Evolutionary conservation across 2,329 filamentous ascomycete genomes (phyloP), one percentile per base, ranked within the genome.

Genomic region (Arthrobotrys sinensis): DNA sequence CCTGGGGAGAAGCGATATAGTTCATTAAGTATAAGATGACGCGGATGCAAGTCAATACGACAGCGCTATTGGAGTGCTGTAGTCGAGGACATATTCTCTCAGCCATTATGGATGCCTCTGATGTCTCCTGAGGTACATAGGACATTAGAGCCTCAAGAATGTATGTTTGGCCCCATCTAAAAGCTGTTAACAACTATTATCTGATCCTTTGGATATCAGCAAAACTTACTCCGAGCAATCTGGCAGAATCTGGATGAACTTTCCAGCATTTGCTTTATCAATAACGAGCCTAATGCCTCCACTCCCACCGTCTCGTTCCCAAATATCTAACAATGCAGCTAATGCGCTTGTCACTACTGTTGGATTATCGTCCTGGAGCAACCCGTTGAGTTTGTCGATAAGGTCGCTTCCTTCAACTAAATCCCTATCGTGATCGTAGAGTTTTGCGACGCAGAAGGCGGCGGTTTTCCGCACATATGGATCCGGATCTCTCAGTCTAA

Each of bases 21-120:
- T 99, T 99, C 93, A 98, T 96, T 75, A 99, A 88, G 83, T 99
- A 99, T 63, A 99, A 89, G 40, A 99, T 94, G 46, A 99, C 96
- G 73, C 96, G 91, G 82, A 97, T 97, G 84, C 94, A 97, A 3
- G 96, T 98, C 75, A 99, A 88, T 2, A 98, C 96, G 36, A 99
- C 96, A 0, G 96, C 92, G 10, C 96, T 97, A 85, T 99, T 99
- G 46, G 94, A 96, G 84, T 99, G 96, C 28, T 96, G 98, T 34
- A 99, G 88, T 14, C 96, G 93, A n/a, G 96, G 96, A 0, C 95
- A 90, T 83, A 99, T 96, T 79, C 96, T 91, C 85, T 99, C 96
- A 10, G 96, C 96, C 46, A 99, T 88, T 14, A 99, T 87, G 5
- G 93, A 88, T 3, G 96, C 95, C 85, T 99, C 96, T 43, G 90